These are phyloP conservation scores for Passalora sequoiae DNA, from an alignment of 2,329 filamentous ascomycete genomes.

Conservation along the genomic window DNA sequence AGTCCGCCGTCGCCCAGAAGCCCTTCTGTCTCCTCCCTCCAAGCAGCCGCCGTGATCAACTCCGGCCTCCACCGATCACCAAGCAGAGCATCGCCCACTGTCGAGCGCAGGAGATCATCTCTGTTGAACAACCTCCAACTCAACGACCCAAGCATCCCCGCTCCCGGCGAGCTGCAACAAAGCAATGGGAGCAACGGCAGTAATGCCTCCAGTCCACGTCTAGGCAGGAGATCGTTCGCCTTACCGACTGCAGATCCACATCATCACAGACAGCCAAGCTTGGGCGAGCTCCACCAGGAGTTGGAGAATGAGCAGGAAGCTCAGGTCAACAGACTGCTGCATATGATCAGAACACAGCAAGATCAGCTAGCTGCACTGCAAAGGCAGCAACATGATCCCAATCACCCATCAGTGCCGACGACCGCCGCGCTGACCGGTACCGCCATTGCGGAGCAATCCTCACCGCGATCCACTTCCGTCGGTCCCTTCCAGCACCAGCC, in stretches of 20 bases:
- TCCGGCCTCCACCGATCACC: conserved; percentile 52
- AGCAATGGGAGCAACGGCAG: conserved; percentile 27
- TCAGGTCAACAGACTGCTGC: conserved; percentile 71
- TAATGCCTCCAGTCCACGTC: conserved; percentile 20
- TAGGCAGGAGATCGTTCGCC: conserved; percentile 35
- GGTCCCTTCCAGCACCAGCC: conserved; percentile 21
- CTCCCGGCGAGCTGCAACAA: conserved; percentile 63
- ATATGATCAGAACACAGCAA: conserved; percentile 72
- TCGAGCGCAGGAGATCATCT: conserved; percentile 59
- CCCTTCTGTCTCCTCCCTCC: conserved; percentile 63
- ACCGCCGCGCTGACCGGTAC: conserved; percentile 33
- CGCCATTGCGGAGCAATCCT: conserved; percentile 39
- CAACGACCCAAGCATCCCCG: conserved; percentile 64
- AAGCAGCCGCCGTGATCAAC: conserved; percentile 72
- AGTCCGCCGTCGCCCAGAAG: conserved; percentile 56
- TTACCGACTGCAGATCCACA: conserved; percentile 48
- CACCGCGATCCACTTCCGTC: conserved; percentile 18
- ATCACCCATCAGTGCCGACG: conserved; percentile 26
- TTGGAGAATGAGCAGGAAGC: conserved; percentile 74
- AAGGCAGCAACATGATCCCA: conserved; percentile 42
- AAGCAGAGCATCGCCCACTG: conserved; percentile 42
- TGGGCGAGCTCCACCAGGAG: conserved; percentile 74
- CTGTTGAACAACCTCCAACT: conserved; percentile 64
- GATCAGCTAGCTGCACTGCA: conserved; percentile 58
- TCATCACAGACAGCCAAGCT: conserved; percentile 62